These are phyloP conservation scores for Tubosaeta sp. DNA, from an alignment of 768 basidiomycete species.

Conservation along the genomic window DNA sequence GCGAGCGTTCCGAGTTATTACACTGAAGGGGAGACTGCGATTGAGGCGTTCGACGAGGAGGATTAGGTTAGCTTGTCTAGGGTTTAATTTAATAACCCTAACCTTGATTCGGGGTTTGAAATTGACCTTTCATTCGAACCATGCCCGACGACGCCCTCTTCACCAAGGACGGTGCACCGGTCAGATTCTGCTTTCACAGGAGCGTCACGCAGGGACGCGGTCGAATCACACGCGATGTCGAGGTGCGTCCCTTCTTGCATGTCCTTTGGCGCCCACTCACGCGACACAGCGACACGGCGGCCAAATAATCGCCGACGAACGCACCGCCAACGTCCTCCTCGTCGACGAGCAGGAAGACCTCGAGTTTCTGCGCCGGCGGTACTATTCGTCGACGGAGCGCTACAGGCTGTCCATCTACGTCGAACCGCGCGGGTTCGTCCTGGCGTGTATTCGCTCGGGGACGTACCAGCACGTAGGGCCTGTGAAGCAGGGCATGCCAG, in stretches of 20 bases:
- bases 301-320: conserved; percentile 12
- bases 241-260: conserved; percentile 7
- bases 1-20: conserved; percentile 51
- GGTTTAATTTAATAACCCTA: conserved; percentile 17
- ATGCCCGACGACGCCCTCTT: conserved; percentile 14
- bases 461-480: conserved; percentile 12
- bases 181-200: conserved; percentile 26
- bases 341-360: conserved; percentile 28
- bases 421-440: conserved; percentile 27
- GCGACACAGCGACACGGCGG: conserved; percentile 20
- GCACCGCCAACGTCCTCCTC: conserved; percentile 21
- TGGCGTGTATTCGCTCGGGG: conserved; percentile 12
- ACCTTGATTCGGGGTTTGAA: conserved; percentile 28
- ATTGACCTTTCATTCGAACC: conserved; percentile 3
- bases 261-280: background rate
- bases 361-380: conserved; percentile 20
- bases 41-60: background rate
- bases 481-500: conserved; percentile 20
- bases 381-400: conserved; percentile 19
- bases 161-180: conserved; percentile 16
- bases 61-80: no score
- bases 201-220: conserved; percentile 22
- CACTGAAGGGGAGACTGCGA: conserved; percentile 14
- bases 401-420: conserved; percentile 18
- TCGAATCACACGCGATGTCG: conserved; percentile 17